Base-by-base conservation (phyloP, 1,139 yeast genomes). In the Lodderomyces beijingensis region DNA sequence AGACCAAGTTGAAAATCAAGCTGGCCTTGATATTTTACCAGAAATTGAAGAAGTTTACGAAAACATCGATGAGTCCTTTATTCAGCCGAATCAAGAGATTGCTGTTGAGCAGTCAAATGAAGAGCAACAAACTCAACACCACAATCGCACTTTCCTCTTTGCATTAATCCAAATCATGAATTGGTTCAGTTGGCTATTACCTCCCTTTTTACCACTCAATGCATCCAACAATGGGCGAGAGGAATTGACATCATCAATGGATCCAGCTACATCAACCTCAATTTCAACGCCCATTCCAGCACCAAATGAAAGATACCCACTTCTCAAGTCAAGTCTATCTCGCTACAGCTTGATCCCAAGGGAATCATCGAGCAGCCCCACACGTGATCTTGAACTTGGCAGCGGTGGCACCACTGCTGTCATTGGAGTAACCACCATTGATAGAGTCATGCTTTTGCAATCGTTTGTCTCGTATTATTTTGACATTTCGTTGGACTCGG, bases 141-240 rank as follows among this genome's bases (percentile, higher is more conserved):
- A 23, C 7, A 23, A 23, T 8, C 10, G 25, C 10, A 23, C 25
- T 6, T n/a, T 7, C 10, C 10, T 7, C 10, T 8, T 6, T n/a
- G 10, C 10, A 19, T 14, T 23, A 6, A 29, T 18, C 15, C 23
- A 28, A 7, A 32, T 43, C 16, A 25, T 51, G 15, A 46, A 51
- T 30, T 46, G 52, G 51, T 49, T 51, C 32, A 39, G 47, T 3
- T 54, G 58, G 59, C 35, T 54, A 15, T 25, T 43, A n/a, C 57
- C 58, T n/a, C 49, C 50, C 22, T 42, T 48, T 19, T 38, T 48
- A 26, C 50, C 53, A 24, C 33, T 38, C 32, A 34, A 37, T 18
- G 31, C n/a, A 20, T 7, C 15, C 5, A 6, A n/a, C 11, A 16
- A 19, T 6, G 7, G 4, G 5, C 14, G 9, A 5, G 17, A 12